Evolutionary conservation across 1,284 basidiomycete genomes (phyloP), one percentile per base, ranked within the genome.

Genomic region (Phaffia rhodozyma): DNA sequence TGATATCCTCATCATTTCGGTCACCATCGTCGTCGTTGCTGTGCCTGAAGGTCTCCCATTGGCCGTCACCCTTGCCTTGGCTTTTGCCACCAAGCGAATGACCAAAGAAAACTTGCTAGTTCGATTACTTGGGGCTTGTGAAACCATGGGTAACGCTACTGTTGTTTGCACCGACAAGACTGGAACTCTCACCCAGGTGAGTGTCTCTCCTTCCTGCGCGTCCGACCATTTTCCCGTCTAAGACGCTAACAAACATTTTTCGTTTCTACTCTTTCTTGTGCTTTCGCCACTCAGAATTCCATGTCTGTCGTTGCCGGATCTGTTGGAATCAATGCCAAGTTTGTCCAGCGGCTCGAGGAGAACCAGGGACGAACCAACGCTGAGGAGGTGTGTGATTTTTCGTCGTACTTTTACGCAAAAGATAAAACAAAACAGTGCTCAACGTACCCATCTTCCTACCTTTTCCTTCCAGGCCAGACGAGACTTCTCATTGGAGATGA

Each of bases 121-220:
- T 23, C 91, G 94, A 68, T 87, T 97, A 2, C 83, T 98, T 47
- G 89, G 91, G 18, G 91, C 91, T 30, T 98, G 94, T 76, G 94
- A 97, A 79, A 97, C 91, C 7, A 98, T 97, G 93, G 94, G 89
- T 43, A 97, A 97, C 73, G 89, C 92, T 18, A 94, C 87, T 27
- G 93, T 97, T 67, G 83, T 97, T 32, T 97, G 92, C 78, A 97
- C 92, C 25, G 91, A 96, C 79, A 97, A 97, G 79, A 94, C 92
- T 1, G 89, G 89, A 57, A 88, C 64, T n/a, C 56, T 66, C 3
- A 66, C 64, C 4, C 66, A 23, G 29, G 54, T 57, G 23, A 21
- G 23, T 48, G 9, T 25, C 4, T 4, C 38, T 30, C 21, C 18
- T 47, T 43, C 23, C 60, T 29, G 51, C 34, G 67, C 69, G 65